A percentile compares a stretch with the other conserved stretches of the same genome.
phyloP scores from a whole-genome alignment of 2,329 filamentous ascomycete genomes.

The Exophiala lecanii-corni region DNA sequence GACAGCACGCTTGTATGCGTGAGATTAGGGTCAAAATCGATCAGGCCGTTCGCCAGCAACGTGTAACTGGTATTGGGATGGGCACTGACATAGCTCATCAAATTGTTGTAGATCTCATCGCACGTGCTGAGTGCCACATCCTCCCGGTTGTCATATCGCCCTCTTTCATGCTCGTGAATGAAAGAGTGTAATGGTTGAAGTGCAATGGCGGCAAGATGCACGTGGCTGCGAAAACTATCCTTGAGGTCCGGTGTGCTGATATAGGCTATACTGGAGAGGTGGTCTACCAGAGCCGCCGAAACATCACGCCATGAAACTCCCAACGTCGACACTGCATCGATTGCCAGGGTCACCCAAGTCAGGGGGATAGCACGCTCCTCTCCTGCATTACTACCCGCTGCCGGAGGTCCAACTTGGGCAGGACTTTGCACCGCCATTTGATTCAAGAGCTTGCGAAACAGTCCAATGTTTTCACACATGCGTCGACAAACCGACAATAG shows the following conservation, averaged over 20 bases:
- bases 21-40: conserved; percentile 26
- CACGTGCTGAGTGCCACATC: conserved; percentile 17
- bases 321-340: conserved; percentile 23
- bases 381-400: conserved; percentile 18
- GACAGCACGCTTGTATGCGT: conserved; percentile 22
- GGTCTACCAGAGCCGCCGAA: conserved; percentile 25
- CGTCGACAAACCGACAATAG: conserved; percentile 24
- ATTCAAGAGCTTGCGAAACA: conserved; percentile 23
- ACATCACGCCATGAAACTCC: conserved; percentile 25
- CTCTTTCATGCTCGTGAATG: conserved; percentile 18
- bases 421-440: conserved; percentile 23
- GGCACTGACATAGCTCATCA: conserved; percentile 21
- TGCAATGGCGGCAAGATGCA: conserved; percentile 23
- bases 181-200: conserved; percentile 26
- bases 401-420: conserved; percentile 23
- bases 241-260: conserved; percentile 24
- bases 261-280: conserved; percentile 24
- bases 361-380: conserved; percentile 21
- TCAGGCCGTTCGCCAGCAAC: conserved; percentile 22
- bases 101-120: conserved; percentile 26
- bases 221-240: conserved; percentile 23
- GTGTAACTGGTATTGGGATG: conserved; percentile 23
- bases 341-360: conserved; percentile 21
- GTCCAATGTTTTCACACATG: conserved; percentile 25
- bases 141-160: conserved; percentile 14